Percentiles rank a stretch among this genome's conserved stretches.
Conservation (phyloP, 2,329 filamentous ascomycete species). For the Westerdykella sp. region DNA sequence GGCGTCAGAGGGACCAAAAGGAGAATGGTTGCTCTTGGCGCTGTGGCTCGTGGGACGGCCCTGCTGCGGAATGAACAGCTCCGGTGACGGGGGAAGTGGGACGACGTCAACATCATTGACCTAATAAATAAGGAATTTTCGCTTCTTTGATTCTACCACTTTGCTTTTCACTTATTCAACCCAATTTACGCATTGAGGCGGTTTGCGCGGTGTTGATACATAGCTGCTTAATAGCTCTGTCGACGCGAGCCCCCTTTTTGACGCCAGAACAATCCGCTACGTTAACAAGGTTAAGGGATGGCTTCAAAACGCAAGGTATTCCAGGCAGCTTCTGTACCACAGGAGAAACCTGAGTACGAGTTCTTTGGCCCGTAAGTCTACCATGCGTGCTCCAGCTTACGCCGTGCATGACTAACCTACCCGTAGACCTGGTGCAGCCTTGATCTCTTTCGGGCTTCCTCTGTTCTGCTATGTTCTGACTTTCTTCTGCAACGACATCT, state of each 20-base stretch:
- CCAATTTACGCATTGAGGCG: too few relatives aligned
- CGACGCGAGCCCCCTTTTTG: conserved; percentile 11
- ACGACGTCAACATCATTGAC: too few relatives aligned
- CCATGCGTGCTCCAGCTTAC: background rate
- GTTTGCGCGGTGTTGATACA: too few relatives aligned
- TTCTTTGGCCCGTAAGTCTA: conserved; percentile 37
- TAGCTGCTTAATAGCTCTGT: too few relatives aligned
- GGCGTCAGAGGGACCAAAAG: too few relatives aligned
- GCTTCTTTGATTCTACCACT: too few relatives aligned
- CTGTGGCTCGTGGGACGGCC: too few relatives aligned
- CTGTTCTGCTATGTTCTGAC: conserved; percentile 70
- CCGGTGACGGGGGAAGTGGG: too few relatives aligned
- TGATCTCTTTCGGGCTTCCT: conserved; percentile 75
- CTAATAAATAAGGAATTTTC: too few relatives aligned
- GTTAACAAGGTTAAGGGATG: conserved; percentile 12
- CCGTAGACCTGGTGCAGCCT: conserved; percentile 64
- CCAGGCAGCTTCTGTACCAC: conserved; percentile 12
- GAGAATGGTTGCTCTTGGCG: too few relatives aligned
- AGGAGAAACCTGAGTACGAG: conserved; percentile 35
- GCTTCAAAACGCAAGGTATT: conserved; percentile 20
- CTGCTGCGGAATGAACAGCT: too few relatives aligned
- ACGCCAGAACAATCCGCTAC: background rate
- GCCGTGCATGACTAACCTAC: background rate
- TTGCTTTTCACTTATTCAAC: too few relatives aligned
- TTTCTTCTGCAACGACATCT: conserved; percentile 87